Evolutionary conservation across 441 rosid genomes (phyloP), one percentile per base, ranked within the genome.

Genomic region (Breynia disticha): DNA sequence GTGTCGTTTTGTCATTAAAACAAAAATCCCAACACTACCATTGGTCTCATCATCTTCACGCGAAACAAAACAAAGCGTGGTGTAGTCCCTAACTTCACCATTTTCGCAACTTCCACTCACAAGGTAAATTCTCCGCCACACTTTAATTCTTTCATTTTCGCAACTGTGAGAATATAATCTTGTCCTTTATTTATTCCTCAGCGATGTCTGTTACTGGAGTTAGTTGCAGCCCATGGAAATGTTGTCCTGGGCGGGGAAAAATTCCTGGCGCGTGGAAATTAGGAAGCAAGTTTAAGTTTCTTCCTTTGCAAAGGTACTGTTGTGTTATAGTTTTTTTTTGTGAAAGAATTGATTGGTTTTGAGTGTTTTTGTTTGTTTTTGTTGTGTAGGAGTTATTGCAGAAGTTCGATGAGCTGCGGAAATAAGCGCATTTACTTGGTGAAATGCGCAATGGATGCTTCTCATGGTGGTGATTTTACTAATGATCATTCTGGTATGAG

Each of bases 381-480:
- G 38, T 62, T 39, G 46, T 35, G 57, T 59, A 75, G 82, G 62
- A 55, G 69, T 59, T 49, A 32, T 52, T 60, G 71, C 64, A 22
- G 49, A 19, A 63, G 68, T 67, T 73, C 67, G 74, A 65, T 60
- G 72, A 67, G 70, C 58, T 48, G 41, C 37, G 22, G 32, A 3
- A 3, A 7, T 7, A 56, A 56, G 44, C 69, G 24, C 46, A 57
- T 60, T 57, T 48, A n/a, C 35, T 18, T 70, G 59, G 70, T 74
- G 65, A 75, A 64, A 41, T 78, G 78, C 69, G 86, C 94, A 37
- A 83, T 70, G 90, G 85, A 73, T 73, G 93, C 97, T 77, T 82
- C 94, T 42, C 79, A 62, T 66, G 88, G 87, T 59, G 89, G 90
- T 57, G 91, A 84, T 65, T 65, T 70, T 70, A 65, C 75, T 19